These are phyloP conservation scores for Tetragonia tetragonoides DNA, from an alignment of 148 eudicot genomes.

Conservation along the genomic window DNA sequence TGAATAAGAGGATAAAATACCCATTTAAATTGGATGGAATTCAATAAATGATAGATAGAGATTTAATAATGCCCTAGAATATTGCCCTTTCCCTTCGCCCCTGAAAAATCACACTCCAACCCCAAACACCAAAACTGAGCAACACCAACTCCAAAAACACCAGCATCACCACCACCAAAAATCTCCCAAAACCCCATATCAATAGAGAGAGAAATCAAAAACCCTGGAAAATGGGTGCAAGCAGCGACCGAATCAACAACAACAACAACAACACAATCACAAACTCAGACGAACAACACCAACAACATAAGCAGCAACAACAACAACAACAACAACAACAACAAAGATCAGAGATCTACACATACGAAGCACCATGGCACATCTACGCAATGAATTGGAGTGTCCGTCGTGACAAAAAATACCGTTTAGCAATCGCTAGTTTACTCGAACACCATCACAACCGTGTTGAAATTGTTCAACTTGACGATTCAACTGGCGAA, in stretches of 20 bases:
- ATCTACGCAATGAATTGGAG: slow-evolving; percentile 95
- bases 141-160: too few species aligned
- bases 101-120: too few species aligned
- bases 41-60: too few species aligned
- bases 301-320: slow-evolving; percentile 22
- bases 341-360: slow-evolving; percentile 82
- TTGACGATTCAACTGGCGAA: slow-evolving; percentile 70
- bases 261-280: slow-evolving; percentile 38
- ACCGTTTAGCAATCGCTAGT: slow-evolving; percentile 80
- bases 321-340: slow-evolving; percentile 38
- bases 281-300: slow-evolving; percentile 25
- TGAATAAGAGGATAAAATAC: too few species aligned
- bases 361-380: slow-evolving; percentile 95
- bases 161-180: not conserved
- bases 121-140: too few species aligned
- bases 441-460: slow-evolving; percentile 67
- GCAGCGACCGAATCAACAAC: slow-evolving; percentile 47
- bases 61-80: too few species aligned
- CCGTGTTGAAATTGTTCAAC: slow-evolving; percentile 78
- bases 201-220: too few species aligned
- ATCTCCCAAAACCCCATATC: not conserved
- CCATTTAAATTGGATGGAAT: too few species aligned
- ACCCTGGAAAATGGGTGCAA: slow-evolving; percentile 38
- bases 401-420: slow-evolving; percentile 79
- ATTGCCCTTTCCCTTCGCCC: too few species aligned